Evolutionary conservation across 805 yeast genomes (phyloP), one percentile per base, ranked within the genome.

Genomic region (Metschnikowia cubensis): DNA sequence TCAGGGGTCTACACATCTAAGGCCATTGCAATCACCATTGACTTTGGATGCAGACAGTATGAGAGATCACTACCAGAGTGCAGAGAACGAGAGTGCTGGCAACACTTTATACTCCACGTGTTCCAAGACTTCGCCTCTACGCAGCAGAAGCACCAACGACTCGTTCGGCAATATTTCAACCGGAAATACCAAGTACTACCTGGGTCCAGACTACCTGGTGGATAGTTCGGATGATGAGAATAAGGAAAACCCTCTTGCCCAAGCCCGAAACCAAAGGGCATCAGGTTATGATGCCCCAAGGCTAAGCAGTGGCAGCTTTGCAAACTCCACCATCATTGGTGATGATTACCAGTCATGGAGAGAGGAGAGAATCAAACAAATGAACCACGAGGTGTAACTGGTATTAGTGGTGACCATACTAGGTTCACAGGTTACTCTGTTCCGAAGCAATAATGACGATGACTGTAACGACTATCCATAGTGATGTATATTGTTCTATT

Each of bases 331-430:
- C 2, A 59, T 71, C 17, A 59, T 70, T 32, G 73, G 73, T 4
- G 76, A 70, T 37, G 77, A 73, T 32, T 73, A 71, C 53, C 65
- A 65, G 49, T 57, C 52, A 7, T 73, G 78, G 78, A 60, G 75
- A 44, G 66, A 65, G 20, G 75, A 70, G 49, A 59, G 63, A 44
- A 69, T 73, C 40, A 59, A 53, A 37, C 61, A 50, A 48, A 50
- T 57, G 8, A 55, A 55, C 34, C 50, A 50, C 17, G 37, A 31
- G 18, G 14, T 15, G 18, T 31, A 14, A 18, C 21, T 25, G n/a
- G 42, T 11, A 34, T 25, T 21, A 8, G 10, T 17, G 14, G 13
- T 11, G 33, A 34, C 13, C 18, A 13, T 36, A 14, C 45, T 38
- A 21, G 20, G 32, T 25, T 25, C 29, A 25, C 29, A 25, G 29